Percentiles rank a stretch among this genome's conserved stretches.
phyloP scores from a whole-genome alignment of 768 basidiomycete species.

The Termitomyces sp. region DNA sequence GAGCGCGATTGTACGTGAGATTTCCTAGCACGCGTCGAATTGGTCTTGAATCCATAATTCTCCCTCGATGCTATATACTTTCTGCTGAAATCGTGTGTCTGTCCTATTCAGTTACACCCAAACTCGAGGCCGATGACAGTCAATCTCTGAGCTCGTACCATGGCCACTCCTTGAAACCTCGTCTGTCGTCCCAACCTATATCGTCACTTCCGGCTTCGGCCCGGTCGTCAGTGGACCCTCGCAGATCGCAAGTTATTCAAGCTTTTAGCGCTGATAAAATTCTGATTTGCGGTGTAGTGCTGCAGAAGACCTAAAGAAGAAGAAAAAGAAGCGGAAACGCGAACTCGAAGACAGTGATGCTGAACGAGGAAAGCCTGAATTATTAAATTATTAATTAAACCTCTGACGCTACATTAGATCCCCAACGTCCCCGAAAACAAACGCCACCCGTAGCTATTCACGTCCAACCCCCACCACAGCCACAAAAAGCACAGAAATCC shows the following conservation, averaged over 20 bases:
- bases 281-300: conserved; percentile 14
- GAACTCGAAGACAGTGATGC: conserved; percentile 67
- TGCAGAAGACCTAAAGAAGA: conserved; percentile 59
- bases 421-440: conserved; percentile 49
- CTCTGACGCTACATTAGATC: conserved; percentile 28
- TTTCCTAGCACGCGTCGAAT: conserved; percentile 12
- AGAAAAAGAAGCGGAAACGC: conserved; percentile 84
- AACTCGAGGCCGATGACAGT: conserved; percentile 45
- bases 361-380: conserved; percentile 41
- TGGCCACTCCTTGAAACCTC: conserved; percentile 33
- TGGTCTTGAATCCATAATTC: too few relatives aligned
- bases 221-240: conserved; percentile 56
- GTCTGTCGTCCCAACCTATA: conserved; percentile 39
- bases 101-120: conserved; percentile 37
- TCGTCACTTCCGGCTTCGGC: conserved; percentile 41
- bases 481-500: conserved; percentile 54
- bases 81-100: too few relatives aligned
- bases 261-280: not conserved
- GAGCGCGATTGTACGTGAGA: conserved; percentile 70
- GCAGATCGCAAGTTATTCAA: conserved; percentile 41
- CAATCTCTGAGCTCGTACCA: conserved; percentile 29
- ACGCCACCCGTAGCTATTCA: conserved; percentile 43
- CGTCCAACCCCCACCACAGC: conserved; percentile 29
- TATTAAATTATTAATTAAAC: not conserved
- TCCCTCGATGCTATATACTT: too few relatives aligned